Conservation (phyloP, 495 filamentous ascomycete genomes). For the Aspergillus asperescens region DNA sequence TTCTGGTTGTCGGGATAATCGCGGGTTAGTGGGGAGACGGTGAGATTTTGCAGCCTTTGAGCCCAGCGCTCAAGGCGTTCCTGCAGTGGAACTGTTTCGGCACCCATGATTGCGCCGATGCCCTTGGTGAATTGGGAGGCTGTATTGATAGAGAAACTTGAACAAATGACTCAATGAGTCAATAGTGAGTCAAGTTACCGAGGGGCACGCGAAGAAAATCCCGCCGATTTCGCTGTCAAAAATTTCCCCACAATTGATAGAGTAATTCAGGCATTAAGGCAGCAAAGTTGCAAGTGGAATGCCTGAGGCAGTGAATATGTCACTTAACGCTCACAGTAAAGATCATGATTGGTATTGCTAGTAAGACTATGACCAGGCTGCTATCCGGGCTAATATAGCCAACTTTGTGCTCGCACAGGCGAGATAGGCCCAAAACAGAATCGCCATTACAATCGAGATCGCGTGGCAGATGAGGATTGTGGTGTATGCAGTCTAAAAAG, state of each 20-base stretch:
- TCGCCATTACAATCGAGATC: slow-evolving; percentile 10
- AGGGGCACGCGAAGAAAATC: slow-evolving; percentile 16
- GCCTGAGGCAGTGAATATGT: not conserved
- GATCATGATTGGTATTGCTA: no score
- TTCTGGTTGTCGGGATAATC: slow-evolving; percentile 45
- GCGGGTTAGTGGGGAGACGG: slow-evolving; percentile 45
- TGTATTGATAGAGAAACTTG: not conserved
- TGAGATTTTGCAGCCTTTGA: slow-evolving; percentile 43
- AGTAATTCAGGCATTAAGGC: slow-evolving; percentile 5
- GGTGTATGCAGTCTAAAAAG: slow-evolving; percentile 17
- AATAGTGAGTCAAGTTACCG: slow-evolving; percentile 7
- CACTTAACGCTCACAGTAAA: no score
- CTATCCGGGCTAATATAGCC: no score
- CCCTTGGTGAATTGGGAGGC: slow-evolving; percentile 12
- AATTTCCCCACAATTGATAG: slow-evolving; percentile 8
- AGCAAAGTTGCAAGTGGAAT: not conserved
- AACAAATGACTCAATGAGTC: slow-evolving; percentile 1
- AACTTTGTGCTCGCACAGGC: slow-evolving; percentile 1
- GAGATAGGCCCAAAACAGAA: slow-evolving; percentile 9
- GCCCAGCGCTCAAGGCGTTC: slow-evolving; percentile 48
- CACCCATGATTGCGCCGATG: slow-evolving; percentile 32
- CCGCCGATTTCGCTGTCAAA: slow-evolving; percentile 19
- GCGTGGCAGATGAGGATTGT: slow-evolving; percentile 16
- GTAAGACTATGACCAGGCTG: no score
- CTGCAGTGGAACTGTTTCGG: slow-evolving; percentile 32